Percentiles rank a stretch among this genome's conserved stretches.
These are phyloP conservation scores for Nakaseomyces kungkrabaensis DNA, from an alignment of 1,139 yeast genomes.

Conservation along the genomic window DNA sequence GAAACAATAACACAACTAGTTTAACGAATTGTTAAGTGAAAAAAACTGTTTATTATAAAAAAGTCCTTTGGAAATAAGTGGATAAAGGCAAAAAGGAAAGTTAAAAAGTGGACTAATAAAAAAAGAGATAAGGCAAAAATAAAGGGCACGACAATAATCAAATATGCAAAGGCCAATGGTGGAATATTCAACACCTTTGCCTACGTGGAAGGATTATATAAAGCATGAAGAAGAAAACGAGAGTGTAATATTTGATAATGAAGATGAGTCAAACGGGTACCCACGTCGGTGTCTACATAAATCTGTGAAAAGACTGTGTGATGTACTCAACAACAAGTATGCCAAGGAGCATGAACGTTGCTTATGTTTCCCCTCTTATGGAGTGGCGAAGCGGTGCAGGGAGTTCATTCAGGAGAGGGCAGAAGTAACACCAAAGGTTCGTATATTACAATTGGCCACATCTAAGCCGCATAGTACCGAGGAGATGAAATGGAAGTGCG, in stretches of 20 bases:
- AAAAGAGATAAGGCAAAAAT: not conserved
- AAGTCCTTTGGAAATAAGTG: too few species aligned
- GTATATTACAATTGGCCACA: conserved; percentile 74
- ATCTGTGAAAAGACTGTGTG: conserved; percentile 52
- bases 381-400: conserved; percentile 76
- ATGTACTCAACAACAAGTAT: conserved; percentile 42
- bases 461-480: conserved; percentile 53
- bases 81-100: too few species aligned
- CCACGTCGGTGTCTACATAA: conserved; percentile 80
- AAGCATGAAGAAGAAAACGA: conserved; percentile 84
- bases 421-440: conserved; percentile 29
- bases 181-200: conserved; percentile 33
- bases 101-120: too few species aligned
- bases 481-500: conserved; percentile 50
- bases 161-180: not conserved
- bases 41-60: too few species aligned
- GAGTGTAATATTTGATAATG: conserved; percentile 51
- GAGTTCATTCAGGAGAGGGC: conserved; percentile 45
- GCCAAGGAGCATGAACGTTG: conserved; percentile 57
- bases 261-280: conserved; percentile 65
- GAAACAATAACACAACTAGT: too few species aligned
- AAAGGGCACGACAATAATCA: not conserved
- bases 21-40: too few species aligned
- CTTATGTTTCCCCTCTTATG: conserved; percentile 68
- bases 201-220: conserved; percentile 83